Base-by-base conservation (phyloP, 805 yeast species). In the Hanseniaspora hatyaiensis region DNA sequence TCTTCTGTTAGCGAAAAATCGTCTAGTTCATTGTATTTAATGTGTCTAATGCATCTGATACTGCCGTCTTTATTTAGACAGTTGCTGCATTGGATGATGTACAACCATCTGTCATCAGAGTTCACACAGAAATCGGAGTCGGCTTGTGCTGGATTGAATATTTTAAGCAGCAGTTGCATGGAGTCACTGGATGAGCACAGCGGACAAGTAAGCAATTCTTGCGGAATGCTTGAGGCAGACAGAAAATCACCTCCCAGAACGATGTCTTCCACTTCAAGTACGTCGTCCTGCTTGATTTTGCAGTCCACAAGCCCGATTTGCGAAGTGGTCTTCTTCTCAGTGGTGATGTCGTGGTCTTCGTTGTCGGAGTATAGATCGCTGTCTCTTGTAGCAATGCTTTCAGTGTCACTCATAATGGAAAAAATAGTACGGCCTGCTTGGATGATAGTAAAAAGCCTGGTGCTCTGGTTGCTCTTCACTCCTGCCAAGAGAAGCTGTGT, bases 101-200 rank as follows among this genome's bases (percentile, higher is more conserved):
- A 92, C 15, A 92, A 63, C 3, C 77, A 78, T 51, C 98, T 74
- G 56, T 85, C 95, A 58, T 88, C 86, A 34, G 77, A 67, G 9
- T 79, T 70, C 30, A 73, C 73, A 8, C 60, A 52, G 33, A 52
- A 54, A 8, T 45, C 38, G 50, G 54, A 50, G 13, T 59, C 63
- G 15, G 46, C 51, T 29, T 78, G 84, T 34, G 88, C 62, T 1
- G 94, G 94, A 0, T 95, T 81, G 62, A 73, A 81, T 1, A 89
- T 81, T 60, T 92, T 97, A 1, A 80, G 63, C 26, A 88, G 66
- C 39, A 89, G 64, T 12, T 82, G 75, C 80, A 86, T 71, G 13
- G 68, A 64, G 8, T 67, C 61, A 1, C 63, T 31, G 2, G 56
- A 48, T 24, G 60, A 64, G 65, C 98, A 92, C 47, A 72, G 73